Evolutionary conservation across 2,329 filamentous ascomycete genomes (phyloP).

Genomic region (Pseudocercospora fijiensis): DNA sequence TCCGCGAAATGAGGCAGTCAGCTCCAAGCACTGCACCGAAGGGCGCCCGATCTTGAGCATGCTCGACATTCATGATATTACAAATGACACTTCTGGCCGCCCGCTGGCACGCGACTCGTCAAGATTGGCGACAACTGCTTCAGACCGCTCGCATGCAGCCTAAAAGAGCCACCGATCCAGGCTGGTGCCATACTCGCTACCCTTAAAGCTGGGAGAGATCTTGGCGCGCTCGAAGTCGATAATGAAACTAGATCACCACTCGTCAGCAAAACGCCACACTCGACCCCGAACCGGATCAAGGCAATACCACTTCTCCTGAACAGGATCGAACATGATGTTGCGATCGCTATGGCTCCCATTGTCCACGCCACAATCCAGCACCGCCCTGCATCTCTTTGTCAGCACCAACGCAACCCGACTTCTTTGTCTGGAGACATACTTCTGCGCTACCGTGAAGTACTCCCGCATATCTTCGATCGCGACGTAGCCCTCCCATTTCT

Average conservation of each 20-base stretch:
- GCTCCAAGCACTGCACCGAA: background rate
- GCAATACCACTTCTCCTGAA: slow-evolving; percentile 11
- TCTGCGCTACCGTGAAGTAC: background rate
- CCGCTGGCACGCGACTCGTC: too few relatives aligned
- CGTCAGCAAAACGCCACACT: background rate
- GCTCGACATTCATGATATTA: background rate
- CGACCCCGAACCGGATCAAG: background rate
- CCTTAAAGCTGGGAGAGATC: background rate
- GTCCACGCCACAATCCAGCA: slow-evolving; percentile 7
- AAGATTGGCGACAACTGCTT: background rate
- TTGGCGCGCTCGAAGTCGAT: slow-evolving; percentile 17
- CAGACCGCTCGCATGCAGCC: too few relatives aligned
- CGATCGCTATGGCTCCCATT: slow-evolving; percentile 8
- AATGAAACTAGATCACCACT: slow-evolving; percentile 9
- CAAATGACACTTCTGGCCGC: background rate
- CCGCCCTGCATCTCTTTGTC: background rate
- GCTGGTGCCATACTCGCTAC: background rate
- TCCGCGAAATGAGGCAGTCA: background rate
- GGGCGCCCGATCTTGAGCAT: background rate
- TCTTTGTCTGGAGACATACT: background rate
- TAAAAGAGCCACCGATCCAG: slow-evolving; percentile 1
- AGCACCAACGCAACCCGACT: background rate
- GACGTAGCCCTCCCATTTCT: background rate
- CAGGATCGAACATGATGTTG: slow-evolving; percentile 13
- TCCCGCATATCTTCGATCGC: background rate